Conservation (phyloP, 208 protist genomes). For the Vickermania ingenoplastis region DNA sequence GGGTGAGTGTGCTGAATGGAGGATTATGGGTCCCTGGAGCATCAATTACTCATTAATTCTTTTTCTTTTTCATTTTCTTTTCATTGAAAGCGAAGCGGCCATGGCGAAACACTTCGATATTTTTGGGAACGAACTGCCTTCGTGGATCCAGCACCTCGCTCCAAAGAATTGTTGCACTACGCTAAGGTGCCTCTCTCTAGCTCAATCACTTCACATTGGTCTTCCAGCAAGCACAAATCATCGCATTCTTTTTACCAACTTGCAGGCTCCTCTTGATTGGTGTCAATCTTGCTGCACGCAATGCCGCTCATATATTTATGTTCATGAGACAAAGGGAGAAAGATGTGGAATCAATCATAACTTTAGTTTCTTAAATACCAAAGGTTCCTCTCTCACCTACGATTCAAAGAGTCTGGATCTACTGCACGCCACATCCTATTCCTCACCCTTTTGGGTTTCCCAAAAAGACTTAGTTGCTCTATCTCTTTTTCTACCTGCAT, state of each 20-base stretch:
- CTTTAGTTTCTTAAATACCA: slow-evolving; percentile 25
- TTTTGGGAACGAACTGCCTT: slow-evolving; percentile 2
- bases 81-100: background rate
- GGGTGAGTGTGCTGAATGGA: too few relatives aligned
- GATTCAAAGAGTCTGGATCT: slow-evolving; percentile 4
- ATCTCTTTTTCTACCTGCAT: too few relatives aligned
- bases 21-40: too few relatives aligned
- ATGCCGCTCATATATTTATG: slow-evolving; percentile 4
- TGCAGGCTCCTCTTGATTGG: background rate
- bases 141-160: background rate
- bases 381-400: slow-evolving; percentile 18
- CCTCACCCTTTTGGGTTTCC: slow-evolving; percentile 52
- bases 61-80: slow-evolving; percentile 4
- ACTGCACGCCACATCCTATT: slow-evolving; percentile 10
- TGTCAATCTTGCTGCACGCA: slow-evolving; percentile 6
- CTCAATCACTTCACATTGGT: background rate
- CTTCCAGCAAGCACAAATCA: background rate
- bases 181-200: background rate
- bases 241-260: background rate
- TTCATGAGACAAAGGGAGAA: slow-evolving; percentile 22
- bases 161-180: background rate
- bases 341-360: slow-evolving; percentile 12
- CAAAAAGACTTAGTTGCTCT: too few relatives aligned
- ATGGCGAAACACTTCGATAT: background rate
- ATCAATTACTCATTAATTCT: too few relatives aligned